phyloP scores from a whole-genome alignment of 2,329 filamentous ascomycete species.

The Neofusicoccum ribis region DNA sequence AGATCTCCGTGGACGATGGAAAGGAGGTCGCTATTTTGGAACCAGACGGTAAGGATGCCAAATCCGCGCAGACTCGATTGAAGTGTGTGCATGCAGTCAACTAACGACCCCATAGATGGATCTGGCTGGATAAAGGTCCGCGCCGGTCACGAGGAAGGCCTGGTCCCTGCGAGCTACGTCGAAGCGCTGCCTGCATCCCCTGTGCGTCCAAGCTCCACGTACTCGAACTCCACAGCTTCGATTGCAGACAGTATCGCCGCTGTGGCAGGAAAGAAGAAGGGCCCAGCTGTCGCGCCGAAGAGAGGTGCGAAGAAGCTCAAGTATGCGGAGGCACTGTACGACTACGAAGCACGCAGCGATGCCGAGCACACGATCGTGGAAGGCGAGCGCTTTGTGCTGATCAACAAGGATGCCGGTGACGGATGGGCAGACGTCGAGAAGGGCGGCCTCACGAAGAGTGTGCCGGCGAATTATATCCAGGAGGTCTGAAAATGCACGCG shows the following conservation, averaged over 20 bases:
- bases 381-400: conserved; percentile 87
- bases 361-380: conserved; percentile 87
- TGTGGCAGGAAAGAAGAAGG: conserved; percentile 71
- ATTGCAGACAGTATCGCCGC: conserved; percentile 53
- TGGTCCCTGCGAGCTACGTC: conserved; percentile 85
- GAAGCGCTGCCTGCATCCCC: conserved; percentile 57
- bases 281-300: conserved; percentile 85
- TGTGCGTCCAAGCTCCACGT: conserved; percentile 57
- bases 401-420: conserved; percentile 85
- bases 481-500: conserved; percentile 48
- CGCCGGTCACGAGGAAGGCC: conserved; percentile 71
- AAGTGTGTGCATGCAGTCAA: neutral
- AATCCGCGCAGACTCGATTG: conserved; percentile 11
- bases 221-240: conserved; percentile 76
- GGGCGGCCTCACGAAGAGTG: conserved; percentile 80
- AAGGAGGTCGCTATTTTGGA: conserved; percentile 77
- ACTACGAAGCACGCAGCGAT: conserved; percentile 83
- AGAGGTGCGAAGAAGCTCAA: conserved; percentile 90
- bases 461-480: conserved; percentile 91
- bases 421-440: conserved; percentile 98
- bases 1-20: conserved; percentile 75
- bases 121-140: conserved; percentile 89
- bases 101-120: conserved; percentile 62
- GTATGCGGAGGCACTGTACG: conserved; percentile 91
- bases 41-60: conserved; percentile 71